Percentiles rank a stretch among this genome's conserved stretches.
These are phyloP conservation scores for Naegleria lovaniensis DNA, from an alignment of 208 protist species.

Conservation along the genomic window DNA sequence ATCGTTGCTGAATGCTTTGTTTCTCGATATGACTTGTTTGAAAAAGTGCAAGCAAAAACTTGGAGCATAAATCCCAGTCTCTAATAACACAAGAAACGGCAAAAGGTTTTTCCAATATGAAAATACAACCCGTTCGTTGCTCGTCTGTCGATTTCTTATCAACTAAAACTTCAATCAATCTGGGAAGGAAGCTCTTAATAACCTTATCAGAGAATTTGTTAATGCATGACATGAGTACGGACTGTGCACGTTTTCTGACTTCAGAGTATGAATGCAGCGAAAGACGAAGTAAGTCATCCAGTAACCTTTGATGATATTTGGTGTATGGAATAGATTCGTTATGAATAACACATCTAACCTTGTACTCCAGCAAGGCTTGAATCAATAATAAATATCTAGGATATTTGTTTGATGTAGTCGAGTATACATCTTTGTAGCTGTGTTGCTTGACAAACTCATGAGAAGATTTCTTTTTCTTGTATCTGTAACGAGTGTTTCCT, in stretches of 20 bases:
- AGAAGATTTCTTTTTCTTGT: background rate
- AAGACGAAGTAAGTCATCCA: background rate
- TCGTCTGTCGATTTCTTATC: background rate
- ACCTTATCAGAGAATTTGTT: background rate
- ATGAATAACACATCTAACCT: background rate
- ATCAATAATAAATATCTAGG: background rate
- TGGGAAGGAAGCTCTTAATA: background rate
- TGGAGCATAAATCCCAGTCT: background rate
- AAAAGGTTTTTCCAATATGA: background rate
- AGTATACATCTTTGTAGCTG: background rate
- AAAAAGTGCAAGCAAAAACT: background rate
- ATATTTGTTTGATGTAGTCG: background rate
- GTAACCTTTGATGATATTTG: background rate
- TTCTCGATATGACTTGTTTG: conserved; percentile 2
- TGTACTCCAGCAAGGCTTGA: background rate
- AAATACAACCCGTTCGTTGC: conserved; percentile 15
- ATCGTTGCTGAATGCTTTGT: conserved; percentile 13
- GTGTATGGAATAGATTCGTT: conserved; percentile 10
- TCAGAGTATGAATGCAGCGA: background rate
- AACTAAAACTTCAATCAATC: background rate
- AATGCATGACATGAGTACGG: background rate
- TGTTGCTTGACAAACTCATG: conserved; percentile 22
- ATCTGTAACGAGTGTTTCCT: background rate
- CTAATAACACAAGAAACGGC: background rate
- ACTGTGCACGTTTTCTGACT: conserved; percentile 10